Conservation (phyloP, 805 yeast genomes). For the Starmerella stigmatis region DNA sequence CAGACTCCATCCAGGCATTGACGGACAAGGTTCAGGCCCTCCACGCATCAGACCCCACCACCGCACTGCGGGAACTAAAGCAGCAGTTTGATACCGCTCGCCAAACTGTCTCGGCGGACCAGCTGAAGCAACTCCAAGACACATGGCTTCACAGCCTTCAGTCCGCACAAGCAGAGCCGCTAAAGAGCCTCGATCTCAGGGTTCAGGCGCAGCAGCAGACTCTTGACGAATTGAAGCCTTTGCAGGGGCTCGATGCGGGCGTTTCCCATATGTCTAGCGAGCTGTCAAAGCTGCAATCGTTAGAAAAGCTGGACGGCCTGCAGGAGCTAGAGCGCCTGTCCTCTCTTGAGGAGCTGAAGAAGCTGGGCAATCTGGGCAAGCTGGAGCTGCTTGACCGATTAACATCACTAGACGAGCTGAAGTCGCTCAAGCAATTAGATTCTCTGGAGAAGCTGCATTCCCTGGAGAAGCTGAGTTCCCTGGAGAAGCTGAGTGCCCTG, state of each 20-base stretch:
- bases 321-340: background rate
- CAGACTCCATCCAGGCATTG: too few species aligned
- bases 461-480: background rate
- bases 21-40: background rate
- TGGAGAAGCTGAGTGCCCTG: background rate
- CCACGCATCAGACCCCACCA: too few species aligned
- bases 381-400: background rate
- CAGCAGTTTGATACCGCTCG: background rate
- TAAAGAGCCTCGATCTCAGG: background rate
- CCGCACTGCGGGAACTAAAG: background rate
- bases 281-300: background rate
- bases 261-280: background rate
- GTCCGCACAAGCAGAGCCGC: background rate
- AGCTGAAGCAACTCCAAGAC: slow-evolving; percentile 1
- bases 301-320: background rate
- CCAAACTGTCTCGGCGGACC: too few species aligned
- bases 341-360: background rate
- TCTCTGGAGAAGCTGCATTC: background rate
- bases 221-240: background rate
- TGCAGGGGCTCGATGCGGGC: background rate
- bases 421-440: background rate
- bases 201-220: background rate
- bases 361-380: background rate
- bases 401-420: slow-evolving; percentile 2
- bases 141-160: background rate